A percentile compares a stretch with the other conserved stretches of the same genome.
phyloP scores from a whole-genome alignment of 2,329 filamentous ascomycete genomes.

The Xylariaceae sp. region DNA sequence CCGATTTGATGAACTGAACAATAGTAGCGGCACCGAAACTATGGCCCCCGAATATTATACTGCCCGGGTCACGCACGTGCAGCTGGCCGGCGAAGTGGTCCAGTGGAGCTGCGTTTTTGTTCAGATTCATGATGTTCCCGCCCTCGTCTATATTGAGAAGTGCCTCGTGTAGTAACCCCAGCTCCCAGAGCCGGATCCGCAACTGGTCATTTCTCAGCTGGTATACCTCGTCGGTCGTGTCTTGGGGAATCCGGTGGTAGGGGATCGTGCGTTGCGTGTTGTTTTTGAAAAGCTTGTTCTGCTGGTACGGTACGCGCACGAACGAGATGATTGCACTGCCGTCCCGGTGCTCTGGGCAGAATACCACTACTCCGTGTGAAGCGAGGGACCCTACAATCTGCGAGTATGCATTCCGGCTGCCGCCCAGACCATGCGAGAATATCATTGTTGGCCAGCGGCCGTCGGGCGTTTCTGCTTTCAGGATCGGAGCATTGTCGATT shows the following conservation, averaged over 20 bases:
- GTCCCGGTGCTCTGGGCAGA: slow-evolving; percentile 80
- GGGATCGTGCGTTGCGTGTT: slow-evolving; percentile 38
- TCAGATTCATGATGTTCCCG: slow-evolving; percentile 47
- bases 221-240: slow-evolving; percentile 61
- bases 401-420: slow-evolving; percentile 80
- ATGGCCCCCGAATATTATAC: slow-evolving; percentile 72
- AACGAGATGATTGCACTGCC: slow-evolving; percentile 73
- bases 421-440: slow-evolving; percentile 82
- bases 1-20: slow-evolving; percentile 73
- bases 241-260: slow-evolving; percentile 57
- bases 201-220: slow-evolving; percentile 66
- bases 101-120: slow-evolving; percentile 49
- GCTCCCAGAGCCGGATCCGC: slow-evolving; percentile 72
- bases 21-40: slow-evolving; percentile 74
- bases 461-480: slow-evolving; percentile 44
- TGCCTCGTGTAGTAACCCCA: slow-evolving; percentile 66
- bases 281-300: slow-evolving; percentile 36
- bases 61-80: slow-evolving; percentile 66
- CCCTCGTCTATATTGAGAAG: slow-evolving; percentile 62
- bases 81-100: slow-evolving; percentile 57
- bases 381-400: slow-evolving; percentile 74
- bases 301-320: slow-evolving; percentile 57
- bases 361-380: slow-evolving; percentile 74
- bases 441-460: slow-evolving; percentile 74
- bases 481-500: slow-evolving; percentile 64